These are phyloP conservation scores for Brettanomyces anomalus DNA, from an alignment of 805 yeast genomes.

Conservation along the genomic window DNA sequence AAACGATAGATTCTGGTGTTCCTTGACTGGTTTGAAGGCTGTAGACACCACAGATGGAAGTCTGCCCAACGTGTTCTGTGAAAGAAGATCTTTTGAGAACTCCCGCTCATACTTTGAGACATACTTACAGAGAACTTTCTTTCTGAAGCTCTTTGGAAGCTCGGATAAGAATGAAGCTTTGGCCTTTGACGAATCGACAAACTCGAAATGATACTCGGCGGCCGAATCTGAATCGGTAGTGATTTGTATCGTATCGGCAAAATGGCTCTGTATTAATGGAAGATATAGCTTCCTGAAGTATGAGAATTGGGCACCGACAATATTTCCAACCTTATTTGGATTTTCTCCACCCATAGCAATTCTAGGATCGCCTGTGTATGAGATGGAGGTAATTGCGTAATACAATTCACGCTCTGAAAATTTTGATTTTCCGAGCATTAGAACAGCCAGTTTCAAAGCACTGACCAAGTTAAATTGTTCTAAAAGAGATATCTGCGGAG, in stretches of 20 bases:
- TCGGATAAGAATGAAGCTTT: constrained; percentile 33
- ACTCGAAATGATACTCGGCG: constrained; percentile 12
- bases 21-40: constrained; percentile 8
- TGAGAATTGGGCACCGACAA: constrained; percentile 66
- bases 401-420: constrained; percentile 44
- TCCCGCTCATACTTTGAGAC: constrained; percentile 14
- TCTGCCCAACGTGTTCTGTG: constrained; percentile 16
- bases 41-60: constrained; percentile 1
- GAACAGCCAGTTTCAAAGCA: constrained; percentile 63
- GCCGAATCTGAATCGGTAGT: constrained; percentile 14
- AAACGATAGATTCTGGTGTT: constrained; percentile 14
- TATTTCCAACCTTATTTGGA: constrained; percentile 79
- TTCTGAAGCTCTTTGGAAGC: constrained; percentile 44
- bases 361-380: constrained; percentile 88
- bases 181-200: constrained; percentile 27
- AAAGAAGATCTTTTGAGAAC: constrained; percentile 22
- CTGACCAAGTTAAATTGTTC: constrained; percentile 71
- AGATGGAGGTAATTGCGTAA: constrained; percentile 66
- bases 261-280: constrained; percentile 46
- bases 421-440: constrained; percentile 35
- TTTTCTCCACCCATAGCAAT: constrained; percentile 84
- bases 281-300: constrained; percentile 64
- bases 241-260: constrained; percentile 22
- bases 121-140: constrained; percentile 26
- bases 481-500: constrained; percentile 51